Evolutionary conservation across 2,329 filamentous ascomycete genomes (phyloP), one percentile per base, ranked within the genome.

Genomic region (Aspergillus versicolor): DNA sequence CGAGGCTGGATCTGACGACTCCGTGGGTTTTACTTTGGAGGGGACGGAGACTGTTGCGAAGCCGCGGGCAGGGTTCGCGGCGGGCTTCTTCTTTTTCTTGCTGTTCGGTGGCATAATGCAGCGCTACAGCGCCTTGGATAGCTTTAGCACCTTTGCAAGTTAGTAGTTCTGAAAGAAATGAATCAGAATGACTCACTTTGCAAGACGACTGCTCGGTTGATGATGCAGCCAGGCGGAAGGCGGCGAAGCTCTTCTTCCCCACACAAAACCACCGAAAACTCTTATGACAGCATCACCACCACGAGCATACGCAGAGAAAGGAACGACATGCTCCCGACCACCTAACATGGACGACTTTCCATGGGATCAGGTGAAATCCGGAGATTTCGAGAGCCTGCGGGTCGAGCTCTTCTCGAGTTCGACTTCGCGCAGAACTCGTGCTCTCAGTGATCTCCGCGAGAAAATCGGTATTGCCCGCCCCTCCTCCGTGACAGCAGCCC

Each of bases 21-120:
- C 74, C 38, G 75, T 70, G 57, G 74, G 61, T 69, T 93, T 91
- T 45, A 84, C 80, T 71, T 92, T 96, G 22, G 91, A 95, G 43
- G 92, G 91, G 58, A 96, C 84, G 1, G 93, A 97, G 12, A 91
- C 95, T 5, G 94, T 99, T 63, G 93, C 91, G 77, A 97, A 96
- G 17, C 92, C 94, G 73, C 94, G 84, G 40, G 92, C 91, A 58
- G 92, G 91, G 75, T 97, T 97, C 32, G 88, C 85, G 24, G 85
- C 84, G 54, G 89, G 83, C 83, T 97, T 97, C 81, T 91, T 95
- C 79, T 97, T 96, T 79, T 96, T 96, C 76, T 91, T 89, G 61
- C 90, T 89, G 61, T 80, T 79, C 13, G 77, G 71, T 40, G 89
- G 88, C 90, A 93, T 93, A 48, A 37, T 53, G 51, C 51, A 53